Conservation (phyloP, 768 basidiomycete genomes). For the Zangia roseola region DNA sequence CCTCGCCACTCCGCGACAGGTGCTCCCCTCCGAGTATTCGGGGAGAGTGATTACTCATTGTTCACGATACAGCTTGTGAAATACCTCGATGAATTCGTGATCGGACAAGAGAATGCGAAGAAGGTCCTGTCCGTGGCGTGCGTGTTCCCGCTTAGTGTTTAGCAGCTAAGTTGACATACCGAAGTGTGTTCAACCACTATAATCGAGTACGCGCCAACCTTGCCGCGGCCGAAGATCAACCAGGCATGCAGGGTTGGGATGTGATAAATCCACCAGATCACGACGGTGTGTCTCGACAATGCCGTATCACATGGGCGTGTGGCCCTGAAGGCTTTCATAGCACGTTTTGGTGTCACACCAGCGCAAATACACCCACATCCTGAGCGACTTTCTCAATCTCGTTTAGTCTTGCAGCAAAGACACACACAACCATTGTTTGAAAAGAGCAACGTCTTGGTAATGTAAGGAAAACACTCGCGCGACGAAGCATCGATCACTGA, state of each 20-base stretch:
- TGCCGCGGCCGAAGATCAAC: slow-evolving; percentile 43
- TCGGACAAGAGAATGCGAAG: slow-evolving; percentile 92
- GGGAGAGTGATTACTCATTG: slow-evolving; percentile 8
- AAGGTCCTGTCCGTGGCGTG: slow-evolving; percentile 93
- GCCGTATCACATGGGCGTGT: not conserved
- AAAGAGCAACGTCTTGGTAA: slow-evolving; percentile 93
- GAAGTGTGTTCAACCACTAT: slow-evolving; percentile 92
- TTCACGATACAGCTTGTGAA: slow-evolving; percentile 58
- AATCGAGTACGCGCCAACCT: slow-evolving; percentile 80
- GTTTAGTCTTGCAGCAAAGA: slow-evolving; percentile 39
- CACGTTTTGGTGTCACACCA: slow-evolving; percentile 43
- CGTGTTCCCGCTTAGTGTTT: slow-evolving; percentile 33
- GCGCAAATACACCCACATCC: slow-evolving; percentile 66
- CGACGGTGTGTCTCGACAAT: slow-evolving; percentile 27
- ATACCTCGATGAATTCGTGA: slow-evolving; percentile 85
- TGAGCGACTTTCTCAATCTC: slow-evolving; percentile 34
- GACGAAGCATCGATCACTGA: slow-evolving; percentile 7
- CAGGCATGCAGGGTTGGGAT: slow-evolving; percentile 29
- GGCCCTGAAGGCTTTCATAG: slow-evolving; percentile 20
- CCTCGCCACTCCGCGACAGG: slow-evolving; percentile 61
- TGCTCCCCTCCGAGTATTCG: slow-evolving; percentile 13
- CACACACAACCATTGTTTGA: slow-evolving; percentile 66
- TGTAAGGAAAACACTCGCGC: slow-evolving; percentile 50
- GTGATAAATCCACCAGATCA: slow-evolving; percentile 21
- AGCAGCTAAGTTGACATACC: not conserved